A percentile compares a stretch with the other conserved stretches of the same genome.
These are phyloP conservation scores for Bothriochloa decipiens DNA, from an alignment of 176 grass and related monocot genomes.

Conservation along the genomic window DNA sequence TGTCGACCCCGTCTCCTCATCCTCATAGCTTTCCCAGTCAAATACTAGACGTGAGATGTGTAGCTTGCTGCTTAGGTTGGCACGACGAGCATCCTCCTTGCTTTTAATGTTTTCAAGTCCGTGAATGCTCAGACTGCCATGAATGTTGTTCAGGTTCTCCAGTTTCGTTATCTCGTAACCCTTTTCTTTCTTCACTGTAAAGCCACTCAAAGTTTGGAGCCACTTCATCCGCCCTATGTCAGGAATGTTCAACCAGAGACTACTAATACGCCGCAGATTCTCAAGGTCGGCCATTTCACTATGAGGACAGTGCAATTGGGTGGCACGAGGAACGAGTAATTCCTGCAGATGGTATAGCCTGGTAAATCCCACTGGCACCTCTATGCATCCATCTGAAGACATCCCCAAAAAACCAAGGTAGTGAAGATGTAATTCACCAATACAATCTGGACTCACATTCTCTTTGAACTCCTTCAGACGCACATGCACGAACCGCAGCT, in stretches of 20 bases:
- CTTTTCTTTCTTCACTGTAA: background rate
- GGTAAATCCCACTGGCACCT: too few relatives aligned
- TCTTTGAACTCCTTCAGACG: background rate
- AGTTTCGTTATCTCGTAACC: constrained; percentile 38
- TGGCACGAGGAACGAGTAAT: background rate
- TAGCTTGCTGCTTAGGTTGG: background rate
- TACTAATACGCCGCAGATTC: too few relatives aligned
- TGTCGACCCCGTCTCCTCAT: too few relatives aligned
- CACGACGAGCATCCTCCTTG: constrained; percentile 26
- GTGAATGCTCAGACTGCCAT: background rate
- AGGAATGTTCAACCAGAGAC: too few relatives aligned
- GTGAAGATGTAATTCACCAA: constrained; percentile 24
- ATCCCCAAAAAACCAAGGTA: background rate
- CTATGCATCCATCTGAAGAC: too few relatives aligned
- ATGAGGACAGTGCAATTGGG: too few relatives aligned
- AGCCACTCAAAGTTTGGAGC: background rate
- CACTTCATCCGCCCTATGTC: background rate
- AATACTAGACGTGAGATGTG: background rate
- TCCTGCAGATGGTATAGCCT: constrained; percentile 44
- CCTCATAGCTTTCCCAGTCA: too few relatives aligned
- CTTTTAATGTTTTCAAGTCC: constrained; percentile 22
- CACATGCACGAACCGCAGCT: too few relatives aligned
- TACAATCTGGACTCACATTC: background rate
- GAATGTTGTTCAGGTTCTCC: constrained; percentile 7
- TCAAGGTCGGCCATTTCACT: too few relatives aligned